Evolutionary conservation across 208 protist species (phyloP), one percentile per base, ranked within the genome.

Genomic region (Crithidia expoeki): DNA sequence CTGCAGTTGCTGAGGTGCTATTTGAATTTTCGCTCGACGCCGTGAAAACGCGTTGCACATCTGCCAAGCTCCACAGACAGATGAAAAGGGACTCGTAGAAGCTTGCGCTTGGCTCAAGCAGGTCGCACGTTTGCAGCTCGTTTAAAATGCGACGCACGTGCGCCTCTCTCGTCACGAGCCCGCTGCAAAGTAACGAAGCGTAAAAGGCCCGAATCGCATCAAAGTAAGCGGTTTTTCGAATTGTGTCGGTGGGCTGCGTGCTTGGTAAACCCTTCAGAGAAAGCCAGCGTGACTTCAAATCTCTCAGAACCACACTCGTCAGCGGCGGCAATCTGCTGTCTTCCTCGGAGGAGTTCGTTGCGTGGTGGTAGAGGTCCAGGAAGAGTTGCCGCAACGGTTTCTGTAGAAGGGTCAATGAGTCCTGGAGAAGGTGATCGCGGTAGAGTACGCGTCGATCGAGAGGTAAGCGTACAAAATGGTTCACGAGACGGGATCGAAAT

Each of bases 111-210:
- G 84, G 84, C 57, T 88, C 84, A 10, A 94, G 46, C n/a, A 82
- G 59, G 65, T 92, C 84, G 27, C 59, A 47, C 33, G 60, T 34
- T 14, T 57, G 64, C 80, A 95, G 80, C n/a, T 81, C 72, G 25
- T 85, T 65, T 30, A 95, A 61, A 6, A 87, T 34, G 0, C 84
- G 59, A n/a, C 74, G 74, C 32, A 92, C 55, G 36, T 93, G 83
- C 0, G 34, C 49, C 19, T 86, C 73, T 4, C 21, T 68, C 12
- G 17, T 40, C 2, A 86, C 64, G 27, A 82, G 36, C 5, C 69
- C 65, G 40, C 84, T 86, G n/a, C 73, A 52, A 12, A 95, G 36
- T 5, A 93, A 27, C 4, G 74, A 60, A 14, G 81, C 62, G 70
- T 95, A 95, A 62, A 86, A 92, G 19, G 78, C 33, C 25, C 84